A percentile compares a stretch with the other conserved stretches of the same genome.
These are phyloP conservation scores for Obelidium mucronatum DNA, from an alignment of 192 early-diverging fungal genomes.

Conservation along the genomic window DNA sequence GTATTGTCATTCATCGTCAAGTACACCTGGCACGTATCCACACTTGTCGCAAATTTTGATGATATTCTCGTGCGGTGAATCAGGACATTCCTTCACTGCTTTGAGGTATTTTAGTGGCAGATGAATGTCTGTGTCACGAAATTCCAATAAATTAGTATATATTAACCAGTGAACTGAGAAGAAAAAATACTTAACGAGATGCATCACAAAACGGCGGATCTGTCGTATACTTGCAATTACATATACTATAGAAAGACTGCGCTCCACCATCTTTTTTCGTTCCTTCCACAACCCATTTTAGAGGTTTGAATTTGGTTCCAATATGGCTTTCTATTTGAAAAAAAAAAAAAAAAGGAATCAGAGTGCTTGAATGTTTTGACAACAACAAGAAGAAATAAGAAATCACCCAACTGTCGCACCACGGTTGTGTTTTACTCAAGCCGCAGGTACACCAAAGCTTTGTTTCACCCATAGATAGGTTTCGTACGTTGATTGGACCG, in stretches of 20 bases:
- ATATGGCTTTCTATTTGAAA: conserved; percentile 31
- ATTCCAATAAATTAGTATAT: too few species aligned
- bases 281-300: conserved; percentile 35
- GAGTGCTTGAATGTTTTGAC: neutral
- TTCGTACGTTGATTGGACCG: conserved; percentile 30
- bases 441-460: conserved; percentile 45
- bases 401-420: conserved; percentile 45
- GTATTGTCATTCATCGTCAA: conserved; percentile 10
- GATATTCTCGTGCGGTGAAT: conserved; percentile 6
- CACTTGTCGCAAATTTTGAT: conserved; percentile 38
- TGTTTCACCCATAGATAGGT: conserved; percentile 20
- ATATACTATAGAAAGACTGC: conserved; percentile 42
- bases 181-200: conserved; percentile 29
- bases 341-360: neutral
- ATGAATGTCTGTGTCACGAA: conserved; percentile 21
- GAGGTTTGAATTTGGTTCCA: conserved; percentile 41
- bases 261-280: conserved; percentile 33
- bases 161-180: too few species aligned
- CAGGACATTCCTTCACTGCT: conserved; percentile 27
- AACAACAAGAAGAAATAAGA: neutral
- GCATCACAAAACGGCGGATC: conserved; percentile 46
- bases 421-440: conserved; percentile 45
- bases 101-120: conserved; percentile 43
- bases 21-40: conserved; percentile 28
- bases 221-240: conserved; percentile 46